phyloP scores from a whole-genome alignment of 768 basidiomycete genomes.

The Epithele typhae region DNA sequence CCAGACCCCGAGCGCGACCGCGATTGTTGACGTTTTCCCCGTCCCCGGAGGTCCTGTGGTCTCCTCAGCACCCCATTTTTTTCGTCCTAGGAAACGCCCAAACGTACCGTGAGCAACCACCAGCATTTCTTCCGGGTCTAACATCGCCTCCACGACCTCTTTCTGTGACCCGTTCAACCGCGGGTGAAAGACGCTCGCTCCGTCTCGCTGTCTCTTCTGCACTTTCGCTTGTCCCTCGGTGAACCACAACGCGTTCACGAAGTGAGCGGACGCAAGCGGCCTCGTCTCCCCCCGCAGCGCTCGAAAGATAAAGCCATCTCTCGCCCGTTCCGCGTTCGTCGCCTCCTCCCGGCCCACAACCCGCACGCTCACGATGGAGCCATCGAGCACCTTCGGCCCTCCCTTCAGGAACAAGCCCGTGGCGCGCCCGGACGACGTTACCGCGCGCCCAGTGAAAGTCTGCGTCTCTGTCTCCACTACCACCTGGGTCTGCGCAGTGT shows the following conservation, averaged over 20 bases:
- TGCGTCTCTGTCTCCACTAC: slow-evolving; percentile 38
- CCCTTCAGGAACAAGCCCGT: too few species aligned
- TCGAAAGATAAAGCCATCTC: slow-evolving; percentile 33
- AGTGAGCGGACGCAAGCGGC: slow-evolving; percentile 26
- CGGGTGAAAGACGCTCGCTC: neutral
- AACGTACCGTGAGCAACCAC: slow-evolving; percentile 36
- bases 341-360: slow-evolving; percentile 39
- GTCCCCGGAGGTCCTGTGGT: slow-evolving; percentile 45
- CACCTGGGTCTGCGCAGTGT: slow-evolving; percentile 27
- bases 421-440: too few species aligned
- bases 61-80: neutral
- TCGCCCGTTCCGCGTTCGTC: slow-evolving; percentile 36
- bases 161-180: slow-evolving; percentile 36
- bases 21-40: slow-evolving; percentile 50
- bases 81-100: neutral
- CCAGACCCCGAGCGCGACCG: slow-evolving; percentile 39
- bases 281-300: slow-evolving; percentile 29
- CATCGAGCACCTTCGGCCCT: too few species aligned
- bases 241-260: slow-evolving; percentile 41
- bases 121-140: slow-evolving; percentile 23
- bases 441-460: too few species aligned
- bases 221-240: slow-evolving; percentile 5
- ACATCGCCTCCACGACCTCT: slow-evolving; percentile 34
- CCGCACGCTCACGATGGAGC: too few species aligned
- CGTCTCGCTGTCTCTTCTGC: neutral